Percentiles rank a stretch among this genome's conserved stretches.
Evolutionary conservation across 2,329 filamentous ascomycete genomes (phyloP).

Genomic region (Zarea fungicola): DNA sequence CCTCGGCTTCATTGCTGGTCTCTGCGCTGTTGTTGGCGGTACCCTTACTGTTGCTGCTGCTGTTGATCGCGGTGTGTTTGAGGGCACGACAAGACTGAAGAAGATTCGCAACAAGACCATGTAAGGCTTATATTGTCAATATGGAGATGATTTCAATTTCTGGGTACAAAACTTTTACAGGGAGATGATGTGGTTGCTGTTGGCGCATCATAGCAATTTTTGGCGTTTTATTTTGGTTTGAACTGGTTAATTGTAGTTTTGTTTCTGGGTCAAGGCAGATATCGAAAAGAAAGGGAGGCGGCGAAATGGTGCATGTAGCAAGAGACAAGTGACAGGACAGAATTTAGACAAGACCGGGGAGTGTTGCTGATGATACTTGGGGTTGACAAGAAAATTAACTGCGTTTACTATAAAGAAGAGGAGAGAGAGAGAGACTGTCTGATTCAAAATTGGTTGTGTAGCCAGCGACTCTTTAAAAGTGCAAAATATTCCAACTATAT

Average conservation of each 20-base stretch:
- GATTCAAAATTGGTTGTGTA: too few relatives aligned
- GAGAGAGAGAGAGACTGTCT: too few relatives aligned
- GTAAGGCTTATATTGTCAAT: conserved; percentile 25
- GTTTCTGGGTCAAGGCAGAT: not conserved
- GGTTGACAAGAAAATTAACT: too few relatives aligned
- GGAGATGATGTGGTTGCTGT: not conserved
- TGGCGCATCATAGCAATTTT: not conserved
- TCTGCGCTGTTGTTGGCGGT: conserved; percentile 91
- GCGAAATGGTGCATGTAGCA: not conserved
- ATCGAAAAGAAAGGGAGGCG: not conserved
- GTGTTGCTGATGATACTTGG: too few relatives aligned
- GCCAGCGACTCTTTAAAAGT: too few relatives aligned
- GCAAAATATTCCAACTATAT: too few relatives aligned
- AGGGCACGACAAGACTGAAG: conserved; percentile 77
- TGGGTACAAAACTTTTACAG: not conserved
- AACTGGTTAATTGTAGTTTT: not conserved
- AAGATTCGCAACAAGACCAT: conserved; percentile 70
- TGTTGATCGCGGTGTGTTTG: conserved; percentile 84
- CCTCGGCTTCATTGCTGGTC: conserved; percentile 83
- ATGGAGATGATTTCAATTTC: not conserved
- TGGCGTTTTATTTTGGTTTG: conserved; percentile 7
- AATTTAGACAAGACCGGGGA: not conserved
- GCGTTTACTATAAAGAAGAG: too few relatives aligned
- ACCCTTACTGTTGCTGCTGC: conserved; percentile 94
- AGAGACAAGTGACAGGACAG: not conserved